These are phyloP conservation scores for Drechslerella dactyloides DNA, from an alignment of 2,329 filamentous ascomycete genomes.

Conservation along the genomic window DNA sequence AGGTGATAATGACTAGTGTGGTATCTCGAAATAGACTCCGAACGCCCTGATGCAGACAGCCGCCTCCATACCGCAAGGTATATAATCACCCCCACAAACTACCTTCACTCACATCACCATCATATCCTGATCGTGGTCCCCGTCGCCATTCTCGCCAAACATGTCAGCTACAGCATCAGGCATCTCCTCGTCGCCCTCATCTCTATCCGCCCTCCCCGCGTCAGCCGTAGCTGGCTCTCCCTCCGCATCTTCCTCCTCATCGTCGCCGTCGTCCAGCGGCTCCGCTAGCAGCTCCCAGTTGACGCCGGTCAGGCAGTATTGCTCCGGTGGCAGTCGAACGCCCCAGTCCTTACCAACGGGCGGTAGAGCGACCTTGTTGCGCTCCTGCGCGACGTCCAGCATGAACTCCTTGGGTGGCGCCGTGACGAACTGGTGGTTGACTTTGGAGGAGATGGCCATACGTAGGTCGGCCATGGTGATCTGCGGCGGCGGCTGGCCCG, in stretches of 20 bases:
- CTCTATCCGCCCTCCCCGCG: conserved; percentile 58
- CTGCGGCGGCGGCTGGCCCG: conserved; percentile 60
- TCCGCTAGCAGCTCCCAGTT: conserved; percentile 70
- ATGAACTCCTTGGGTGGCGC: conserved; percentile 75
- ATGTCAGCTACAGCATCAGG: conserved; percentile 43
- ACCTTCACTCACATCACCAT: conserved; percentile 25
- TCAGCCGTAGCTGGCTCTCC: conserved; percentile 56
- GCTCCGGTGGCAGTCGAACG: conserved; percentile 70
- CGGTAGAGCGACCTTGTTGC: conserved; percentile 72
- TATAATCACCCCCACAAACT: neutral
- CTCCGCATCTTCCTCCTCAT: conserved; percentile 60
- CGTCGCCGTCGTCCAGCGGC: conserved; percentile 59
- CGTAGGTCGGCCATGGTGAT: conserved; percentile 67
- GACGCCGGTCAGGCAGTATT: conserved; percentile 71
- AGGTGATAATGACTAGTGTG: conserved; percentile 5
- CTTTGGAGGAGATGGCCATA: conserved; percentile 67
- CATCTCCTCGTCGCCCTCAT: conserved; percentile 59
- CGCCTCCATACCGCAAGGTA: neutral
- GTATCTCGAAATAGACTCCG: conserved; percentile 29
- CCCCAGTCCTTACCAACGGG: conserved; percentile 72
- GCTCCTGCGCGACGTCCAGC: conserved; percentile 73
- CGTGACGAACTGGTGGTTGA: conserved; percentile 68
- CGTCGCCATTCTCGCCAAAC: conserved; percentile 47
- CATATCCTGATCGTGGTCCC: conserved; percentile 48
- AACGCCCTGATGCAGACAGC: conserved; percentile 35